Conservation (phyloP, 2,329 filamentous ascomycete species). For the Meredithiella fracta region DNA sequence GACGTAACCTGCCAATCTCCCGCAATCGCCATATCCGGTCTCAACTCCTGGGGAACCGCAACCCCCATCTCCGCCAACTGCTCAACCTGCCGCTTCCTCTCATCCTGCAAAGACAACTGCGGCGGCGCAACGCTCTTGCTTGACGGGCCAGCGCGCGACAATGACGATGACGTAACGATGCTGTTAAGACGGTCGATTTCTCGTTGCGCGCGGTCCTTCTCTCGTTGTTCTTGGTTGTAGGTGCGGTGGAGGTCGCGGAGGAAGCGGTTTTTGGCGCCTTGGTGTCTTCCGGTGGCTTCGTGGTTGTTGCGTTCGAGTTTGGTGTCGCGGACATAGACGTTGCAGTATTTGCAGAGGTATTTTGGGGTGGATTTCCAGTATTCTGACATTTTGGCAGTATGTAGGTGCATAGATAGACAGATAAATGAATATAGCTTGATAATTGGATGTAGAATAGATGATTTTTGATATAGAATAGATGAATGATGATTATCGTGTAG, state of each 20-base stretch:
- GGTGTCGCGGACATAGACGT: conserved; percentile 78
- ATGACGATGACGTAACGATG: conserved; percentile 36
- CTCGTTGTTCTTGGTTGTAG: conserved; percentile 64
- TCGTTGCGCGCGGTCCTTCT: conserved; percentile 64
- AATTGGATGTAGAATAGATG: not conserved
- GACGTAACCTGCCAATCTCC: conserved; percentile 72
- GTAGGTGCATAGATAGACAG: not conserved
- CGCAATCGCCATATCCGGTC: conserved; percentile 68
- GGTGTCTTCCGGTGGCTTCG: conserved; percentile 72
- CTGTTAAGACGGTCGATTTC: conserved; percentile 80
- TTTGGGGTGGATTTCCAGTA: conserved; percentile 97
- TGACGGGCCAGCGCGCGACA: not conserved
- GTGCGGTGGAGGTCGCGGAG: conserved; percentile 74
- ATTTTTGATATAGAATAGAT: not conserved
- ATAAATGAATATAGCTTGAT: not conserved
- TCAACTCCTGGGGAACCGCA: conserved; percentile 60
- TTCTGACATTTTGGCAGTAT: conserved; percentile 58
- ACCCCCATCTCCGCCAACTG: conserved; percentile 82
- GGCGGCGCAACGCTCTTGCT: not conserved
- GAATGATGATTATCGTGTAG: too few relatives aligned
- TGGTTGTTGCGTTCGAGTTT: conserved; percentile 79
- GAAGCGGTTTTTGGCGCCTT: conserved; percentile 73
- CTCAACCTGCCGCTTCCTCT: conserved; percentile 68
- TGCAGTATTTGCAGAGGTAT: conserved; percentile 98
- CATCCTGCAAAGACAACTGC: conserved; percentile 33